Conservation (phyloP, 257 asterid species). For the Gentiana straminea region DNA sequence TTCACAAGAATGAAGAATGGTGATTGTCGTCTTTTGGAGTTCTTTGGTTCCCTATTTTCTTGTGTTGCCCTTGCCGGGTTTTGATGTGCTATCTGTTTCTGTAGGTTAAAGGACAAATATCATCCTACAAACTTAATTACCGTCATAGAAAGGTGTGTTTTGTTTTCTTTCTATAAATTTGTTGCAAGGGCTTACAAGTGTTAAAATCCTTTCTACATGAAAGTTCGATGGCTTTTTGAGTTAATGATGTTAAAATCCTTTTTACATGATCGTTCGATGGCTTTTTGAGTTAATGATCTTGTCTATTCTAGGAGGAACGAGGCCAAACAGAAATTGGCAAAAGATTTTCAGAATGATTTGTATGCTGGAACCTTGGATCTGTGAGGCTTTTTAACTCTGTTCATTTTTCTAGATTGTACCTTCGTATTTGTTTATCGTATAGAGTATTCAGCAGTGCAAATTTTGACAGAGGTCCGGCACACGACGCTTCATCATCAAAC, state of each 20-base stretch:
- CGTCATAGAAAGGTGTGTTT: conserved; percentile 72
- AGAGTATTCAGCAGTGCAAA: conserved; percentile 11
- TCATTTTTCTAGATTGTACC: conserved; percentile 1
- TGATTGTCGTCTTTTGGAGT: conserved; percentile 16
- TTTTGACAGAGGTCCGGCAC: conserved; percentile 68
- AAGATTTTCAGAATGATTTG: conserved; percentile 80
- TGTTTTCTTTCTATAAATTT: conserved; percentile 7
- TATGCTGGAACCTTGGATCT: conserved; percentile 80
- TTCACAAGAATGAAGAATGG: conserved; percentile 96
- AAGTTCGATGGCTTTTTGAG: background rate
- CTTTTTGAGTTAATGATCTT: background rate
- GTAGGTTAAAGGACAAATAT: conserved; percentile 95
- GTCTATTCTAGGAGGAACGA: conserved; percentile 63
- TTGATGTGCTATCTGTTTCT: conserved; percentile 17
- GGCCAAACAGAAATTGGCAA: conserved; percentile 62
- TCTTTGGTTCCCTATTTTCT: conserved; percentile 3
- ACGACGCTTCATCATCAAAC: conserved; percentile 45
- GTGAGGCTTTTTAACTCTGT: conserved; percentile 33
- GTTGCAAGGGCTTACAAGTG: background rate
- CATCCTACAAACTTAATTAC: conserved; percentile 81
- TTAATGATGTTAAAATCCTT: background rate
- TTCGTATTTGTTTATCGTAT: background rate
- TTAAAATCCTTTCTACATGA: background rate
- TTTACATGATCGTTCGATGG: background rate
- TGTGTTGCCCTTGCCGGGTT: background rate